Evolutionary conservation across 2,329 filamentous ascomycete species (phyloP), one percentile per base, ranked within the genome.

Genomic region (Monosporascus sp.): DNA sequence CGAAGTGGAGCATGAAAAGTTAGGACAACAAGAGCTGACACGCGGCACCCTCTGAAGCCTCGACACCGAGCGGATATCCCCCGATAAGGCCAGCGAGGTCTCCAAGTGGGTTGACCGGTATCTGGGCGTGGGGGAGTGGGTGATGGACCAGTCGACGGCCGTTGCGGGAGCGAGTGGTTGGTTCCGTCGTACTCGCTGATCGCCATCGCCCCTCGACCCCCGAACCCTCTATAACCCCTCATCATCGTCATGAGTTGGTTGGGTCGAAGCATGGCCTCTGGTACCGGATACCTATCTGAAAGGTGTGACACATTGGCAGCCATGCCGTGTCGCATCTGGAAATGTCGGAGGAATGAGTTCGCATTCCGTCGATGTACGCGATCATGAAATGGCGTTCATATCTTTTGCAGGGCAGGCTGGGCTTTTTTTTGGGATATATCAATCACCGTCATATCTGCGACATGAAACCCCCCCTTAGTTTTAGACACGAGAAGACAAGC

Each of bases 81-180:
- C 79, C 69, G 90, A 95, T 54, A 93, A 87, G 71, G 93, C 86
- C 72, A 89, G 90, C 70, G 87, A 92, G 58, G 73, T 94, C 62
- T 87, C 88, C 70, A 87, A 86, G 67, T 97, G 92, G 91, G 84
- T 97, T 61, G 88, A 93, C 67, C 93, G 88, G 70, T 97, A 97
- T 72, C 85, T 97, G 44, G 91, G 91, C 58, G 87, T 97, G 19
- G 94, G 94, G 64, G 94, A 99, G 77, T 96, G 91, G 84, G 89
- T 97, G 60, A 96, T 99, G 91, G 94, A 99, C 72, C 89, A 95
- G 76, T 95, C 91, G 31, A 91, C 97, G 35, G 92, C 92, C 41
- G 83, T 97, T 53, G 89, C 96, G 69, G 88, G 91, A 43, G 87
- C 88, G 48, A 95, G 89, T 68, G 82, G 87, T 55, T 99, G 86